Percentiles rank a stretch among this genome's conserved stretches.
Conservation (phyloP, 768 basidiomycete species). For the Lactifluus hygrophoroides region DNA sequence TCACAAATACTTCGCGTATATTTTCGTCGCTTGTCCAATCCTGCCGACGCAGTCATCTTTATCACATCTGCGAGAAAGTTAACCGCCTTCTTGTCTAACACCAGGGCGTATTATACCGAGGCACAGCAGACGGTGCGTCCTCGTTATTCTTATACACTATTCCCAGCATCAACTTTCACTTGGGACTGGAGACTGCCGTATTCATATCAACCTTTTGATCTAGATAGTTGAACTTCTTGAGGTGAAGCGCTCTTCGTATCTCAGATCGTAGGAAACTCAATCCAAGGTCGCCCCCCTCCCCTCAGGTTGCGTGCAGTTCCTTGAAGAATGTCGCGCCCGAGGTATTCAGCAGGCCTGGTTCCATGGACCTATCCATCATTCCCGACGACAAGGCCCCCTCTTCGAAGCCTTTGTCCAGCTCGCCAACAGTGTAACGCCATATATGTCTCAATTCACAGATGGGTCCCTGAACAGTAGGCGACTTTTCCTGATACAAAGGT, state of each 20-base stretch:
- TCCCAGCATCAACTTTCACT: too few species aligned
- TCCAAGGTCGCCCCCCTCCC: neutral
- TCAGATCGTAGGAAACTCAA: neutral
- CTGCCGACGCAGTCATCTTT: conserved; percentile 4
- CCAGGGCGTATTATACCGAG: conserved; percentile 6
- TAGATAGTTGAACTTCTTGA: conserved; percentile 13
- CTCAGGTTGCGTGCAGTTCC: conserved; percentile 1
- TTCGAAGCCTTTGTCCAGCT: conserved; percentile 9
- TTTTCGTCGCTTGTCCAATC: conserved; percentile 1
- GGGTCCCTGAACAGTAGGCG: neutral
- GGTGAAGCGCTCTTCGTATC: conserved; percentile 4
- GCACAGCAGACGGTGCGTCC: conserved; percentile 7
- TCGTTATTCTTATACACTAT: too few species aligned
- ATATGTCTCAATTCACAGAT: neutral
- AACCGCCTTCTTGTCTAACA: neutral
- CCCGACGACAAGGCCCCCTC: conserved; percentile 5
- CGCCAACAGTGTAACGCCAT: neutral
- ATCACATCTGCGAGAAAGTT: conserved; percentile 1
- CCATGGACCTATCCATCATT: neutral
- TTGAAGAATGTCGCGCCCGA: conserved; percentile 3
- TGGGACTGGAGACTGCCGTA: too few species aligned
- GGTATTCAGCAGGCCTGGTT: conserved; percentile 5
- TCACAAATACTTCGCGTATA: conserved; percentile 10
- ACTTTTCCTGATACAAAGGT: neutral
- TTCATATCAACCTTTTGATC: neutral